Evolutionary conservation across 2,329 filamentous ascomycete species (phyloP).

Genomic region (Rhytidhysteron rufulum): DNA sequence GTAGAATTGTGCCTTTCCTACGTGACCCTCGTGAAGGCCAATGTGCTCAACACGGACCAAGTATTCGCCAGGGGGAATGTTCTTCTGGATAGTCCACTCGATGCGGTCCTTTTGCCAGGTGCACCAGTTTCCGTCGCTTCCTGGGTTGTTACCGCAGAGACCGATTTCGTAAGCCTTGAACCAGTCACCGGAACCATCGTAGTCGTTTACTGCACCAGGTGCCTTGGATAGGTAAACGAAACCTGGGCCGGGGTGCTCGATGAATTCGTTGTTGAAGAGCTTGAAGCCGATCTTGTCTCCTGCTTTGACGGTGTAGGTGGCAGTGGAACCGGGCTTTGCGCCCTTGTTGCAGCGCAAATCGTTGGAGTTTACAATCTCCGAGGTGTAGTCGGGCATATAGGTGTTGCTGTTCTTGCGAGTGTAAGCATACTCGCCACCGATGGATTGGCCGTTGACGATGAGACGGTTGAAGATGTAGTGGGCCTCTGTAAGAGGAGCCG

Average conservation of each 20-base stretch:
- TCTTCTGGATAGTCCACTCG: conserved; percentile 42
- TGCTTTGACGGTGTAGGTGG: conserved; percentile 35
- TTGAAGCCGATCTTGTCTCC: conserved; percentile 50
- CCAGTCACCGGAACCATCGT: conserved; percentile 60
- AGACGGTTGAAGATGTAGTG: conserved; percentile 37
- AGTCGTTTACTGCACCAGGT: conserved; percentile 62
- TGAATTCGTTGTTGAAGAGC: conserved; percentile 48
- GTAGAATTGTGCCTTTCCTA: conserved; percentile 28
- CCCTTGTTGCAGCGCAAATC: conserved; percentile 36
- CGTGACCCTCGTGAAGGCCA: conserved; percentile 27
- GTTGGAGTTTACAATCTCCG: conserved; percentile 28
- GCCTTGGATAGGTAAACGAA: conserved; percentile 43
- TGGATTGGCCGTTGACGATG: conserved; percentile 27
- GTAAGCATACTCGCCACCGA: conserved; percentile 32
- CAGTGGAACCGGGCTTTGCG: conserved; percentile 27
- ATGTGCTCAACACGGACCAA: conserved; percentile 35
- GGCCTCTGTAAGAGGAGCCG: conserved; percentile 21
- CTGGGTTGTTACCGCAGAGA: conserved; percentile 21
- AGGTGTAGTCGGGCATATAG: conserved; percentile 28
- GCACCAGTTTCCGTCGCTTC: conserved; percentile 23
- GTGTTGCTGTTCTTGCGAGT: conserved; percentile 33
- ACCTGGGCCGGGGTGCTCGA: conserved; percentile 39
- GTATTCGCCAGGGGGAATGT: conserved; percentile 37
- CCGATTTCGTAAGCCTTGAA: conserved; percentile 32
- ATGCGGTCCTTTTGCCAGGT: conserved; percentile 40